phyloP scores from a whole-genome alignment of 2,329 filamentous ascomycete genomes.

The Orbilia quercus region DNA sequence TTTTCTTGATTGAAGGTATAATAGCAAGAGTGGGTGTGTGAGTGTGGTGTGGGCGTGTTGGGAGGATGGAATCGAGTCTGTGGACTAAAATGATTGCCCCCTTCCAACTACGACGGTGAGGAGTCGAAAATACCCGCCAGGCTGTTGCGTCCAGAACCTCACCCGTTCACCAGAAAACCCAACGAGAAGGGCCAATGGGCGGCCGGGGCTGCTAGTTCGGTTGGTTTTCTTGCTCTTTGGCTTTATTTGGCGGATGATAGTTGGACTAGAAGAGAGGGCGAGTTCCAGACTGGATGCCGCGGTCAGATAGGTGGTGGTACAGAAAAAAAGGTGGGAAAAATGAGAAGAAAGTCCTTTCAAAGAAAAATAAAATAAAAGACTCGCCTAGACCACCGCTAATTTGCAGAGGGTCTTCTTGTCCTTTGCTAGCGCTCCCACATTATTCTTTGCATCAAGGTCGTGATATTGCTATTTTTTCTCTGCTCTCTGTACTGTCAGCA shows the following conservation, averaged over 20 bases:
- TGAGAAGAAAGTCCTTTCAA: not conserved
- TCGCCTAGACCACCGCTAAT: conserved; percentile 38
- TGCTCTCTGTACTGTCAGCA: too few species aligned
- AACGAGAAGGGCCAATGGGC: conserved; percentile 39
- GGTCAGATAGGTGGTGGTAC: conserved; percentile 10
- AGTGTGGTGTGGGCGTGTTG: conserved; percentile 13
- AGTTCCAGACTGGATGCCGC: conserved; percentile 10
- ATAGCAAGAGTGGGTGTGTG: not conserved
- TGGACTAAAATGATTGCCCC: conserved; percentile 38
- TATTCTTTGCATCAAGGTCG: not conserved
- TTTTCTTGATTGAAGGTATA: conserved; percentile 24
- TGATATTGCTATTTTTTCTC: too few species aligned
- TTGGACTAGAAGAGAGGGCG: not conserved
- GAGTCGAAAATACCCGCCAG: conserved; percentile 1
- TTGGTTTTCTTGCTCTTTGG: too few species aligned
- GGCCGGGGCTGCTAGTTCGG: conserved; percentile 8
- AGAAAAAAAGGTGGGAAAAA: conserved; percentile 9
- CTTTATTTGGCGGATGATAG: not conserved
- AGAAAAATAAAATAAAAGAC: conserved; percentile 39
- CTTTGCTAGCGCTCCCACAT: conserved; percentile 28
- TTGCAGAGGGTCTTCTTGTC: not conserved
- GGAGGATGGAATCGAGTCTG: too few species aligned
- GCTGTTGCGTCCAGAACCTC: conserved; percentile 41
- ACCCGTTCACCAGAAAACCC: not conserved
- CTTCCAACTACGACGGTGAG: conserved; percentile 26